Conservation (phyloP, 2,329 filamentous ascomycete genomes). For the Sarocladiaceae sp. region DNA sequence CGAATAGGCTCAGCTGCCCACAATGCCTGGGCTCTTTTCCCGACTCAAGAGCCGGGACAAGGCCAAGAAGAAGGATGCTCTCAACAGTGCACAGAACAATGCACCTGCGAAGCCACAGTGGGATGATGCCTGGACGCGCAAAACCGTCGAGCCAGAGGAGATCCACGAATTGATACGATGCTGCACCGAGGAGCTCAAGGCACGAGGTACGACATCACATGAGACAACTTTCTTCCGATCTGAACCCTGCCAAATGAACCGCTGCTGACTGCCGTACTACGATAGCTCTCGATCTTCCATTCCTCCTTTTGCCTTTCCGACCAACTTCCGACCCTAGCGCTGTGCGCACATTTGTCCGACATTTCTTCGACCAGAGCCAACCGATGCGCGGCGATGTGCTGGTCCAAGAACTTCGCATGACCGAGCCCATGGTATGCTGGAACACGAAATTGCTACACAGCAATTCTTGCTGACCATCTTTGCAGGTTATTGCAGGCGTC, state of each 20-base stretch:
- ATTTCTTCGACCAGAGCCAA: conserved; percentile 67
- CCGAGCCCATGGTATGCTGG: conserved; percentile 77
- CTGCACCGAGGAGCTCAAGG: conserved; percentile 88
- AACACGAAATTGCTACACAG: background rate
- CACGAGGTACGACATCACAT: conserved; percentile 62
- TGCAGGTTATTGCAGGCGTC: conserved; percentile 82
- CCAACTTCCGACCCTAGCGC: conserved; percentile 88
- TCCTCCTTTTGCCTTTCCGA: conserved; percentile 88
- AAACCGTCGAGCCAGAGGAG: conserved; percentile 79
- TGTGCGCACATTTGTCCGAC: conserved; percentile 84
- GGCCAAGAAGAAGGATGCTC: conserved; percentile 59
- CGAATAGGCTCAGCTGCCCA: too few relatives aligned
- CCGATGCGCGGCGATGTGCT: conserved; percentile 63
- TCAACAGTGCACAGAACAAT: conserved; percentile 42
- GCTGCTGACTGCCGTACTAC: conserved; percentile 15
- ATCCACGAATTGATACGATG: conserved; percentile 78
- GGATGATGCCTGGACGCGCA: conserved; percentile 83
- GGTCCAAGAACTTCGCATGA: conserved; percentile 81
- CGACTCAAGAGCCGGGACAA: conserved; percentile 70
- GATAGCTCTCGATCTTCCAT: conserved; percentile 79
- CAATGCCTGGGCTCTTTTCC: conserved; percentile 54
- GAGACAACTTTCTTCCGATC: conserved; percentile 7
- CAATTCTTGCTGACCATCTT: conserved; percentile 18
- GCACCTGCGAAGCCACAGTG: conserved; percentile 67
- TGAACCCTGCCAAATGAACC: background rate